Conservation (phyloP, 2,329 filamentous ascomycete species). For the Bipolaris victoriae region DNA sequence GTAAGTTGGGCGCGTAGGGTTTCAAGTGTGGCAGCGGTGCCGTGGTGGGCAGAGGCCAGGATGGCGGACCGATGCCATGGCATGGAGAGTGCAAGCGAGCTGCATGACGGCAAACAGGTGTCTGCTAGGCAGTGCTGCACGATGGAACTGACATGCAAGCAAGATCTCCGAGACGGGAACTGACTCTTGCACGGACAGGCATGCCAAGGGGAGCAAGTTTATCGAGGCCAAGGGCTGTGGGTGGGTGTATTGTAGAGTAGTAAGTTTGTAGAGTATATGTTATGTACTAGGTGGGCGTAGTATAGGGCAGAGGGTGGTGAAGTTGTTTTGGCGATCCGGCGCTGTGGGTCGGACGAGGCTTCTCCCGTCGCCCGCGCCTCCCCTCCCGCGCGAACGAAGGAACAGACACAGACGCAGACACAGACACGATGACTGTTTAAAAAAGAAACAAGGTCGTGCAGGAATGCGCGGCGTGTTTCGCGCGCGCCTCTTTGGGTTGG, state of each 20-base stretch:
- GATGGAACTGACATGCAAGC: constrained; percentile 2
- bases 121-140: constrained; percentile 7
- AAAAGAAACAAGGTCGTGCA: too few species aligned
- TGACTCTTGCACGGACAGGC: neutral
- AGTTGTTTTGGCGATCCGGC: constrained; percentile 12
- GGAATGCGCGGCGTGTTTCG: neutral
- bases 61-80: constrained; percentile 17
- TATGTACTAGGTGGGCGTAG: neutral
- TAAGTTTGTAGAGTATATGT: neutral
- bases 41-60: constrained; percentile 12
- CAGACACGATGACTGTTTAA: neutral
- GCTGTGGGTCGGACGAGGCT: constrained; percentile 19
- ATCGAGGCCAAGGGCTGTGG: neutral
- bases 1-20: constrained; percentile 11
- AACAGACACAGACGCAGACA: neutral
- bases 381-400: constrained; percentile 11
- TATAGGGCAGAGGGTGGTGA: neutral
- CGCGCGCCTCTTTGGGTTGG: neutral
- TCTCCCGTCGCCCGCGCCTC: constrained; percentile 18
- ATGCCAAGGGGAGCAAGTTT: neutral
- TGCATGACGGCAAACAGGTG: constrained; percentile 11
- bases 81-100: constrained; percentile 15
- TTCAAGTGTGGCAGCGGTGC: constrained; percentile 8
- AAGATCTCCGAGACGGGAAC: constrained; percentile 5
- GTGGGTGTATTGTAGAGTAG: neutral